A percentile compares a stretch with the other conserved stretches of the same genome.
Conservation (phyloP, 129 eudicot genomes). For the Tagetes erecta region DNA sequence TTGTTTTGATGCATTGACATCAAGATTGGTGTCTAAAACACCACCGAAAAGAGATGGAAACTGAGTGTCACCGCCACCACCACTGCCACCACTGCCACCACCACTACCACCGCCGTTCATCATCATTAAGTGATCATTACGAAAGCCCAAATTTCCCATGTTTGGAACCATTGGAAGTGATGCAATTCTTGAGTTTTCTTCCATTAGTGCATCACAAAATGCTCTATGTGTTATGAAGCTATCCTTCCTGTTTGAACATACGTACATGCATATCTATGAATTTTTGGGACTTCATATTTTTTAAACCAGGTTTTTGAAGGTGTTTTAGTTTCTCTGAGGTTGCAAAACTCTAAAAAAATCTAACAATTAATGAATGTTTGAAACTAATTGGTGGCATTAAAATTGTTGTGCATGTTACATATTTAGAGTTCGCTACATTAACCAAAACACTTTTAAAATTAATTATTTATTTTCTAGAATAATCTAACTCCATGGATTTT, state of each 20-base stretch:
- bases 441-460: no score
- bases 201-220: slow-evolving; percentile 84
- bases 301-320: no score
- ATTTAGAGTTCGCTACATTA: no score
- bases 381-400: no score
- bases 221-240: slow-evolving; percentile 94
- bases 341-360: no score
- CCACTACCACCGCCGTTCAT: slow-evolving; percentile 36
- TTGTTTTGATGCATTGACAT: slow-evolving; percentile 47
- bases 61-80: slow-evolving; percentile 28
- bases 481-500: no score
- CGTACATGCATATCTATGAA: not conserved
- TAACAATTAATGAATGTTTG: no score
- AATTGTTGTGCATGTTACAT: no score
- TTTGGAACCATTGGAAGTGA: slow-evolving; percentile 44
- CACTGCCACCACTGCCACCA: slow-evolving; percentile 30
- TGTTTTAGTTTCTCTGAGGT: no score
- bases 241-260: slow-evolving; percentile 61
- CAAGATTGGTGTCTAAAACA: slow-evolving; percentile 36
- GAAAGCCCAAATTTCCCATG: slow-evolving; percentile 51
- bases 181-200: slow-evolving; percentile 68
- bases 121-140: slow-evolving; percentile 44
- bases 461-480: no score
- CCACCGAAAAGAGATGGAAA: slow-evolving; percentile 36
- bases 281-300: not conserved